Conservation (phyloP, 257 asterid genomes). For the Verbena officinalis region DNA sequence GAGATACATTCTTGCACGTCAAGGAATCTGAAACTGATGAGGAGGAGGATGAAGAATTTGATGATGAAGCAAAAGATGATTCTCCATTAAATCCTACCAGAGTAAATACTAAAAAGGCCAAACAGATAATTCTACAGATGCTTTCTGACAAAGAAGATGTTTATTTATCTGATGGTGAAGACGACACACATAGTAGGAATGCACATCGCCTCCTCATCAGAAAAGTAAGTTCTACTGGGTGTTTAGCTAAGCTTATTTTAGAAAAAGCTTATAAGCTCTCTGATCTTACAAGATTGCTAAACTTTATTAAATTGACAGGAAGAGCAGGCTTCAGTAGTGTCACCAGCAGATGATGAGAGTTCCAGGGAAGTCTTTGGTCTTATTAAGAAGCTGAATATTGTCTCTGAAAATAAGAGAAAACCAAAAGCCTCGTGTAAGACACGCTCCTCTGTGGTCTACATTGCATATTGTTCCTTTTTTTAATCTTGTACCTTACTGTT, state of each 20-base stretch:
- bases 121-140: slow-evolving; percentile 70
- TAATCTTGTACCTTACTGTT: slow-evolving; percentile 29
- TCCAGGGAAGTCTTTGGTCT: slow-evolving; percentile 88
- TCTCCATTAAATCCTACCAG: slow-evolving; percentile 42
- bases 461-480: slow-evolving; percentile 3
- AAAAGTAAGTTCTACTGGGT: slow-evolving; percentile 67
- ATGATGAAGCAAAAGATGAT: slow-evolving; percentile 47
- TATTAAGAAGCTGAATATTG: slow-evolving; percentile 79
- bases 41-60: slow-evolving; percentile 55
- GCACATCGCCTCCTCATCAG: slow-evolving; percentile 53
- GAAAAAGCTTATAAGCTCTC: too few relatives aligned
- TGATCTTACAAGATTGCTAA: not conserved
- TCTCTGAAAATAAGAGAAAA: slow-evolving; percentile 63
- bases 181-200: slow-evolving; percentile 47
- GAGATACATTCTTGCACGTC: slow-evolving; percentile 45
- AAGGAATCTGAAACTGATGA: slow-evolving; percentile 55
- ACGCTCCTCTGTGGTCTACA: slow-evolving; percentile 11
- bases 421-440: slow-evolving; percentile 75
- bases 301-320: slow-evolving; percentile 50
- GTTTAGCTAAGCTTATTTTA: too few relatives aligned
- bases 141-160: slow-evolving; percentile 73
- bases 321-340: slow-evolving; percentile 44
- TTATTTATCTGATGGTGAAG: slow-evolving; percentile 85
- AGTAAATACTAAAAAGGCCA: slow-evolving; percentile 60
- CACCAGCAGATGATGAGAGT: slow-evolving; percentile 78